A percentile compares a stretch with the other conserved stretches of the same genome.
Evolutionary conservation across 225 moss, liverwort and hornwort species (phyloP).

Genomic region (Antitrichia curtipendula): DNA sequence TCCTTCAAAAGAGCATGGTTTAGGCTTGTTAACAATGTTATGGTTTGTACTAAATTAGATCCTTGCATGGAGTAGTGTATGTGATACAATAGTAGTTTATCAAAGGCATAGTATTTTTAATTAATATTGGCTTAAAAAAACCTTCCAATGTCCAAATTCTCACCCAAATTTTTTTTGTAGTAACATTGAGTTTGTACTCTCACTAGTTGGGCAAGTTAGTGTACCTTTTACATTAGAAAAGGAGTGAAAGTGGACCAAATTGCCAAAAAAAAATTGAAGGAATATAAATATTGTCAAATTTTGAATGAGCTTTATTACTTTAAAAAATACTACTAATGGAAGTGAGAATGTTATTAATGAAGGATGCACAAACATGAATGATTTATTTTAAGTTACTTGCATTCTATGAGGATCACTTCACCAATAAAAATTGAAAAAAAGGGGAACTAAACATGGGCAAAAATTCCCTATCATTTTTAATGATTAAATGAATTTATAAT

Average conservation of each 20-base stretch:
- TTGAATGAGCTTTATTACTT: neutral
- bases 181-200: neutral
- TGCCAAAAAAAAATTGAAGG: neutral
- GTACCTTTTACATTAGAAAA: neutral
- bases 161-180: neutral
- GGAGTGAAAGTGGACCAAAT: neutral
- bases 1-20: accelerated
- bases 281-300: neutral
- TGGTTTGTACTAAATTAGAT: accelerated
- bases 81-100: neutral
- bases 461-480: neutral
- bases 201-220: neutral
- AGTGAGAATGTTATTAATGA: neutral
- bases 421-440: no score
- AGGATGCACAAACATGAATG: neutral
- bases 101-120: neutral
- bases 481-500: neutral
- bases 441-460: neutral
- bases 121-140: neutral
- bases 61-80: neutral
- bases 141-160: no score
- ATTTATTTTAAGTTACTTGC: neutral
- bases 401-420: neutral
- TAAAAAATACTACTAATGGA: neutral
- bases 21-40: neutral